phyloP scores from a whole-genome alignment of 2,329 filamentous ascomycete species.

The Claviceps africana region DNA sequence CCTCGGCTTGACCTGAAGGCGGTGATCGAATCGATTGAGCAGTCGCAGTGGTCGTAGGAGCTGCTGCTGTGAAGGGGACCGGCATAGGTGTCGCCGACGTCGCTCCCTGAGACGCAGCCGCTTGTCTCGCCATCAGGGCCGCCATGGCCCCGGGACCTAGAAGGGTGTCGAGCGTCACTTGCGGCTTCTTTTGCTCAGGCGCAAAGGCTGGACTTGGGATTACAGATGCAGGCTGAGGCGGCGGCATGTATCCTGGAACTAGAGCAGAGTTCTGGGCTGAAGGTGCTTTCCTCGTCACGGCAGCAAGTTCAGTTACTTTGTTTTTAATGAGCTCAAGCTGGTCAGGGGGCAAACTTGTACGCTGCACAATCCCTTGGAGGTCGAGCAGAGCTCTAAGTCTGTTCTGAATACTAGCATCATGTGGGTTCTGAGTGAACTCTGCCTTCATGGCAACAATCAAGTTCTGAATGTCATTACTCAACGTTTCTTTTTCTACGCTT shows the following conservation, averaged over 20 bases:
- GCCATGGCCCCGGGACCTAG: slow-evolving; percentile 47
- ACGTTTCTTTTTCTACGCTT: slow-evolving; percentile 57
- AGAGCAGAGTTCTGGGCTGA: slow-evolving; percentile 27
- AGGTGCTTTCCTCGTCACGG: slow-evolving; percentile 44
- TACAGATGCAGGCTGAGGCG: slow-evolving; percentile 20
- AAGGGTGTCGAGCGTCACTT: slow-evolving; percentile 42
- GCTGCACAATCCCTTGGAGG: slow-evolving; percentile 60
- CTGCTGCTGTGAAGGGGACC: slow-evolving; percentile 18
- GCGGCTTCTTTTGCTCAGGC: slow-evolving; percentile 16
- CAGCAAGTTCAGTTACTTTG: slow-evolving; percentile 63
- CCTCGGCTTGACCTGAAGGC: slow-evolving; percentile 27
- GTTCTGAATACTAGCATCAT: slow-evolving; percentile 61
- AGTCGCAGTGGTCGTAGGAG: background rate
- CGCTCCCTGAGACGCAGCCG: slow-evolving; percentile 34
- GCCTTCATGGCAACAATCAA: slow-evolving; percentile 60
- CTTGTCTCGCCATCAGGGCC: slow-evolving; percentile 40
- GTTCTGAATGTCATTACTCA: slow-evolving; percentile 72
- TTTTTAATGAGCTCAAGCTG: slow-evolving; percentile 74
- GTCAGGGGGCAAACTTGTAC: slow-evolving; percentile 62
- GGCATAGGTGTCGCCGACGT: slow-evolving; percentile 23
- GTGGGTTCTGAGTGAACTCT: slow-evolving; percentile 61
- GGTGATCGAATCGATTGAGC: slow-evolving; percentile 34
- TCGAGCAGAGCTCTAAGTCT: slow-evolving; percentile 76
- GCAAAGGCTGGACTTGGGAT: slow-evolving; percentile 18
- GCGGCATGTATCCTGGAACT: slow-evolving; percentile 23